Base-by-base conservation (phyloP, 83 land plant genomes). In the Diphasiastrum complanatum region DNA sequence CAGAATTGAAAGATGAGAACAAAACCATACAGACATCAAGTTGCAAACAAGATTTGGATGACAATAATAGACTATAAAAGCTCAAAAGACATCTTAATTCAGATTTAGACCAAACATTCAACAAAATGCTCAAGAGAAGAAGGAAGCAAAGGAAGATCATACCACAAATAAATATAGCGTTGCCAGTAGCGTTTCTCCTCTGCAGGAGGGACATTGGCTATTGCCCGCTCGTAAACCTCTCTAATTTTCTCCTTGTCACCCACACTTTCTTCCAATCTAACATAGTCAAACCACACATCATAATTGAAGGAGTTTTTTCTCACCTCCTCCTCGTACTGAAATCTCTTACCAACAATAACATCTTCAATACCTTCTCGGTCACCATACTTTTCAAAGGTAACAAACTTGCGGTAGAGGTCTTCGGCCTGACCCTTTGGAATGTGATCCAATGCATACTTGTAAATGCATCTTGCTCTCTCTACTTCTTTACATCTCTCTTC, bases 141-240 rank as follows among this genome's bases (percentile, higher is more conserved):
- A n/a, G n/a, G n/a, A n/a, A n/a, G n/a, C n/a, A n/a, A n/a, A n/a
- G 24, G 36, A 58, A 22, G 61, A 11, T 8, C 53, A 29, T 79
- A 87, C 96, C 95, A 91, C 55, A 91, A 66, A 50, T 91, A 91
- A 8, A 91, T 91, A 49, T 91, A 91, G 2, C 97, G 70, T 66
- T 85, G 87, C 97, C 97, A 87, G 51, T 85, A 91, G 2, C 90
- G 75, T 66, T 91, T 91, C 85, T 91, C 95, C 70, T 87, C 83
- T 48, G 95, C 97, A 12, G 97, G 97, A 26, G 97, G 97, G 35
- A 87, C 74, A 79, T 91, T 87, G 3, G 97, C 90, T 57, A 91
- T 91, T 2, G 97, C 97, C 27, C 90, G 55, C 73, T 87, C 95
- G 69, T 87, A 91, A 16, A 91, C 78, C 45, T 91, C 95, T 36